Conservation (phyloP, 2,329 filamentous ascomycete species). For the Decorospora gaudefroyi region DNA sequence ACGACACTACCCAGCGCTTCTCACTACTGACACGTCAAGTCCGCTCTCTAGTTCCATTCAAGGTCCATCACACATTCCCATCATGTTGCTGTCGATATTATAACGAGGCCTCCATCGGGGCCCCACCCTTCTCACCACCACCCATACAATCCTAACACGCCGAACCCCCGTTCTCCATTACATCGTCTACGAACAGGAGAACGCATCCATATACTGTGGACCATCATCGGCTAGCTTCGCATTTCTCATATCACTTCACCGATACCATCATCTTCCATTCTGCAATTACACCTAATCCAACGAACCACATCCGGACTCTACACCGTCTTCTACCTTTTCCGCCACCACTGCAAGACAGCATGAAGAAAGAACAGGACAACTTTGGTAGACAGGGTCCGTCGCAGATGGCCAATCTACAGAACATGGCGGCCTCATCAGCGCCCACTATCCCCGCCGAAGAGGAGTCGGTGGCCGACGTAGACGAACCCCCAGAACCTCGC, state of each 20-base stretch:
- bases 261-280: not conserved
- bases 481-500: slow-evolving; percentile 83
- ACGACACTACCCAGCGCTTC: slow-evolving; percentile 23
- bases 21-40: slow-evolving; percentile 32
- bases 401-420: slow-evolving; percentile 37
- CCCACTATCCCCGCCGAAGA: slow-evolving; percentile 53
- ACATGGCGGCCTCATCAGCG: slow-evolving; percentile 32
- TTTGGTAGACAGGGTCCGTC: slow-evolving; percentile 31
- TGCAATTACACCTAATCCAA: slow-evolving; percentile 1
- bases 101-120: slow-evolving; percentile 47
- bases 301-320: slow-evolving; percentile 1
- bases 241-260: slow-evolving; percentile 2
- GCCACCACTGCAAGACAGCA: slow-evolving; percentile 19
- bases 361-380: slow-evolving; percentile 45
- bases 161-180: slow-evolving; percentile 10
- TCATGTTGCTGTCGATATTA: slow-evolving; percentile 46
- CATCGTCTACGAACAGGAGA: too few relatives aligned
- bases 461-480: slow-evolving; percentile 74
- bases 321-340: not conserved
- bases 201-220: slow-evolving; percentile 16
- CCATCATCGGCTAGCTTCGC: not conserved
- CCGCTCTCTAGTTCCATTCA: slow-evolving; percentile 31
- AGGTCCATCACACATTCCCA: slow-evolving; percentile 37
- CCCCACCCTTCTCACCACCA: slow-evolving; percentile 28
- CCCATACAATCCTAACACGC: slow-evolving; percentile 15